Conservation (phyloP, 306 rosid genomes). For the Rubus parviflorus region DNA sequence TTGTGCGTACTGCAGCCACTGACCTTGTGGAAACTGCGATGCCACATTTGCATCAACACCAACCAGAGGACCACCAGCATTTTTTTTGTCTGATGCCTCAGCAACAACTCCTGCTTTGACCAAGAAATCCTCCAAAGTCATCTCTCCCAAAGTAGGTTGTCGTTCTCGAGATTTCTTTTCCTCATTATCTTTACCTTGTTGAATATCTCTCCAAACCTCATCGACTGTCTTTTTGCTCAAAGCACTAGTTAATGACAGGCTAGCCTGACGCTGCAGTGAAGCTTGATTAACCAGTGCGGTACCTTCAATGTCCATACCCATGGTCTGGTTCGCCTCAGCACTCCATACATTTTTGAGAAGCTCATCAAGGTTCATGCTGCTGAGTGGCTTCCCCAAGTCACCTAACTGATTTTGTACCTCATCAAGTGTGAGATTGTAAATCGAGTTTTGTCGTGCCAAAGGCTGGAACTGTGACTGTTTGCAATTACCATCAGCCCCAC, state of each 20-base stretch:
- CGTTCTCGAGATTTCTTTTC: slow-evolving; percentile 60
- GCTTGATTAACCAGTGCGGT: slow-evolving; percentile 47
- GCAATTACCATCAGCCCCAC: slow-evolving; percentile 62
- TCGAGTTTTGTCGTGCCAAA: slow-evolving; percentile 64
- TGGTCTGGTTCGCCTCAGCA: slow-evolving; percentile 72
- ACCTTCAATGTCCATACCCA: slow-evolving; percentile 47
- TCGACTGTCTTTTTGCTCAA: slow-evolving; percentile 90
- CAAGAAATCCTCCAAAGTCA: slow-evolving; percentile 96
- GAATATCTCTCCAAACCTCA: slow-evolving; percentile 97
- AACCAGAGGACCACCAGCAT: slow-evolving; percentile 35
- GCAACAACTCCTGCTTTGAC: slow-evolving; percentile 88
- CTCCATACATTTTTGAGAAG: slow-evolving; percentile 88
- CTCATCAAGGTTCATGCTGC: slow-evolving; percentile 97
- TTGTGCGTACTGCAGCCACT: slow-evolving; percentile 76
- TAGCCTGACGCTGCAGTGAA: slow-evolving; percentile 64
- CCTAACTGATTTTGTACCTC: slow-evolving; percentile 94
- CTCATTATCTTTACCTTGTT: slow-evolving; percentile 50
- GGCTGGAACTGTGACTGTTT: slow-evolving; percentile 66
- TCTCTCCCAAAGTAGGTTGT: slow-evolving; percentile 85
- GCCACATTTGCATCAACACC: slow-evolving; percentile 48
- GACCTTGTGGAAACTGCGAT: slow-evolving; percentile 56
- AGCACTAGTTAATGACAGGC: slow-evolving; percentile 59
- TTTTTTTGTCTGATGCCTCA: slow-evolving; percentile 46
- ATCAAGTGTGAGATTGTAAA: slow-evolving; percentile 85
- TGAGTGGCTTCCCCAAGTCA: slow-evolving; percentile 84